phyloP scores from a whole-genome alignment of 2,329 filamentous ascomycete species.

The Aspergillus terreus region DNA sequence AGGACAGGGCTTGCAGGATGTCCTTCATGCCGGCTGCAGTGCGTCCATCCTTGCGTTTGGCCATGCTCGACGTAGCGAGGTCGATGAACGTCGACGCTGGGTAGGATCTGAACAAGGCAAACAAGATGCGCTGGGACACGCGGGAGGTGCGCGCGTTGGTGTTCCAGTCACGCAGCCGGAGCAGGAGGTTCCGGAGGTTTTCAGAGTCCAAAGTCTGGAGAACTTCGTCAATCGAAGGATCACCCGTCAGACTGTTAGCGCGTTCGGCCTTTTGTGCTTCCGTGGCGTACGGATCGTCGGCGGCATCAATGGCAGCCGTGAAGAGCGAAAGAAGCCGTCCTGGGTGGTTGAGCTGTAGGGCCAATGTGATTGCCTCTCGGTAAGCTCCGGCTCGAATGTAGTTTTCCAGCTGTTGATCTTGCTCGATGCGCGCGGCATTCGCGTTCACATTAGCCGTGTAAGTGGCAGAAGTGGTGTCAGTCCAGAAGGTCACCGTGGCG shows the following conservation, averaged over 20 bases:
- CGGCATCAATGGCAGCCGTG: slow-evolving; percentile 69
- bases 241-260: slow-evolving; percentile 40
- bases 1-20: slow-evolving; percentile 78
- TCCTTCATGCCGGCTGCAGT: slow-evolving; percentile 67
- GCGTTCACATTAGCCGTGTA: slow-evolving; percentile 70
- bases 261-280: slow-evolving; percentile 29
- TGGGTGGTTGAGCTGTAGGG: slow-evolving; percentile 90
- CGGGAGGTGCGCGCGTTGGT: slow-evolving; percentile 84
- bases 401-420: slow-evolving; percentile 92
- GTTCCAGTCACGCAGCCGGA: slow-evolving; percentile 92
- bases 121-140: slow-evolving; percentile 80
- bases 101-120: slow-evolving; percentile 74
- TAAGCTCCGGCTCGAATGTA: slow-evolving; percentile 85
- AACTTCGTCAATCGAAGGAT: slow-evolving; percentile 70
- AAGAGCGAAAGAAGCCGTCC: slow-evolving; percentile 81
- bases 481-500: slow-evolving; percentile 92
- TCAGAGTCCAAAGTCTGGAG: slow-evolving; percentile 74
- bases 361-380: slow-evolving; percentile 86
- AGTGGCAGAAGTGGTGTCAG: slow-evolving; percentile 80
- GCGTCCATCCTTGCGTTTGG: slow-evolving; percentile 28
- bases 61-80: slow-evolving; percentile 48
- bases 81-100: slow-evolving; percentile 72
- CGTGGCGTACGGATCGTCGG: slow-evolving; percentile 54
- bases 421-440: slow-evolving; percentile 77
- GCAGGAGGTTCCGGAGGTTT: slow-evolving; percentile 77